Conservation (phyloP, 352 stramenopile species). For the Pythium biforme region DNA sequence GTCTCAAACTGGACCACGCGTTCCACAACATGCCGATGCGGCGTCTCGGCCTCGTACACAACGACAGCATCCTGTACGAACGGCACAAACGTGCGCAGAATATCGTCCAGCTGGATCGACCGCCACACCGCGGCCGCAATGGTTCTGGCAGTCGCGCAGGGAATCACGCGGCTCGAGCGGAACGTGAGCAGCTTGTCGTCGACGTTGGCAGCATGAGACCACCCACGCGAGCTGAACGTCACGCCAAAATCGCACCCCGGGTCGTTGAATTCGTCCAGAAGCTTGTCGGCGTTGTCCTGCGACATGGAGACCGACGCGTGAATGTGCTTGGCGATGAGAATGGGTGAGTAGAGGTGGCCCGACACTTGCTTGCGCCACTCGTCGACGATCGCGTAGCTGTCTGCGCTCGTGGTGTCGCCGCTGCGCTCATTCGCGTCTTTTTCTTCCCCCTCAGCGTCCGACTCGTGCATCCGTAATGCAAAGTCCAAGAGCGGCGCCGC, state of each 20-base stretch:
- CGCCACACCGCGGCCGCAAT: conserved; percentile 51
- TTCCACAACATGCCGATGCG: conserved; percentile 25
- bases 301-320: conserved; percentile 25
- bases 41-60: conserved; percentile 30
- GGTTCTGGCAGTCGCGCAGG: conserved; percentile 16
- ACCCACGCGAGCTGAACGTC: conserved; percentile 42
- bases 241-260: conserved; percentile 33
- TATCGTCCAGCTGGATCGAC: conserved; percentile 53
- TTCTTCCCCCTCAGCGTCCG: conserved; percentile 8
- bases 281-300: conserved; percentile 32
- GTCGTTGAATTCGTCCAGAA: conserved; percentile 33
- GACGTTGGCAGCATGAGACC: conserved; percentile 41
- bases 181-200: conserved; percentile 46
- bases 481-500: conserved; percentile 48
- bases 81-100: conserved; percentile 59
- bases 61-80: conserved; percentile 48
- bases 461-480: background rate
- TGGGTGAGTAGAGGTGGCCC: conserved; percentile 24
- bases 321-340: conserved; percentile 39
- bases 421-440: background rate
- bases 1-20: conserved; percentile 40
- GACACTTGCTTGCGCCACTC: conserved; percentile 24
- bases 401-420: background rate
- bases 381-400: conserved; percentile 19
- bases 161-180: conserved; percentile 37